These are phyloP conservation scores for Candida koratica DNA, from an alignment of 805 yeast species.

Conservation along the genomic window DNA sequence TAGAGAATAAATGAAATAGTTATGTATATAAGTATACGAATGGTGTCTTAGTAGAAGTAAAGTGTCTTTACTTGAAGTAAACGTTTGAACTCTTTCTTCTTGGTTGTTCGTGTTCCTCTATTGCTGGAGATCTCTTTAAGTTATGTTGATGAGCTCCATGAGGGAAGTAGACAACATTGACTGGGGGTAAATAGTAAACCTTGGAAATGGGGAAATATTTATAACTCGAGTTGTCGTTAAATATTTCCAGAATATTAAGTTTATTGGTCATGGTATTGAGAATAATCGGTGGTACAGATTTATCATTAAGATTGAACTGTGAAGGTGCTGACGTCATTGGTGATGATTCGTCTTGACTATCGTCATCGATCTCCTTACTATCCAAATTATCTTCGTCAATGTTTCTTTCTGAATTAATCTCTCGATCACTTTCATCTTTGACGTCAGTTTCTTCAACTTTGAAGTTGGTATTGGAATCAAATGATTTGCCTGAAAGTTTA, in stretches of 20 bases:
- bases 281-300: constrained; percentile 14
- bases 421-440: neutral
- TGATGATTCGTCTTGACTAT: constrained; percentile 11
- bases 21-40: neutral
- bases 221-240: constrained; percentile 21
- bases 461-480: neutral
- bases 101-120: constrained; percentile 11
- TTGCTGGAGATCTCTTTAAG: constrained; percentile 11
- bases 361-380: constrained; percentile 11
- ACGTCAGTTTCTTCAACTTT: constrained; percentile 3
- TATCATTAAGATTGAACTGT: neutral
- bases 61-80: constrained; percentile 21
- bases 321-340: constrained; percentile 3
- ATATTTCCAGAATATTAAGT: constrained; percentile 1
- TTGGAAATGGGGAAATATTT: constrained; percentile 50
- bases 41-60: neutral
- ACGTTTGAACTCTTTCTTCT: constrained; percentile 24
- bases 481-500: constrained; percentile 10
- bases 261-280: constrained; percentile 10
- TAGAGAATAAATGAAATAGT: constrained; percentile 51
- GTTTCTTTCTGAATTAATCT: neutral
- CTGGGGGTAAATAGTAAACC: constrained; percentile 52
- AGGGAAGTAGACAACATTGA: constrained; percentile 53
- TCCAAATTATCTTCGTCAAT: constrained; percentile 12
- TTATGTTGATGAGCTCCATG: constrained; percentile 47